phyloP scores from a whole-genome alignment of 768 basidiomycete genomes.

The Kwoniella shandongensis region DNA sequence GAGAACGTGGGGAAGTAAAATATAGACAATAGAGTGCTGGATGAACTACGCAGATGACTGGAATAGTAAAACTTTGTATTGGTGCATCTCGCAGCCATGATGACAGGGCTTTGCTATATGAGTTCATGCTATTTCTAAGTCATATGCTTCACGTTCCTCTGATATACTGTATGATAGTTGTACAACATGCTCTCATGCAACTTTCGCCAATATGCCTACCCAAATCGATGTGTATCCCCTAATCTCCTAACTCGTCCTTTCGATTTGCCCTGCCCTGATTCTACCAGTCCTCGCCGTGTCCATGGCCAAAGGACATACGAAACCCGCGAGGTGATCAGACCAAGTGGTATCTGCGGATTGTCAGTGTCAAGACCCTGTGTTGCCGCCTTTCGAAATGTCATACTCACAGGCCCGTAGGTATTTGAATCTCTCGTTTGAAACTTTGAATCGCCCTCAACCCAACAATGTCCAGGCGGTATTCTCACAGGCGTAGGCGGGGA shows the following conservation, averaged over 20 bases:
- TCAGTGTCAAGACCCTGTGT: conserved; percentile 1
- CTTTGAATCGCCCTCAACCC: conserved; percentile 55
- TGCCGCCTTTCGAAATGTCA: not conserved
- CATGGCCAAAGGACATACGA: conserved; percentile 51
- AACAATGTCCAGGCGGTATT: conserved; percentile 53
- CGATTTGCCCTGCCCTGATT: conserved; percentile 31
- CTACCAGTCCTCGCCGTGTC: conserved; percentile 38
- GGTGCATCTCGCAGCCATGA: too few species aligned
- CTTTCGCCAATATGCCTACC: too few species aligned
- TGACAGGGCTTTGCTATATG: too few species aligned
- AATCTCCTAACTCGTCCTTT: conserved; percentile 41
- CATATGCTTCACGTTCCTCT: too few species aligned
- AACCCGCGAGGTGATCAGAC: conserved; percentile 49
- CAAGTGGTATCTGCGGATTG: conserved; percentile 44
- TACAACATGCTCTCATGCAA: too few species aligned
- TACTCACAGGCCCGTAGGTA: conserved; percentile 53
- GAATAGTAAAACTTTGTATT: not conserved
- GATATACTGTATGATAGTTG: too few species aligned
- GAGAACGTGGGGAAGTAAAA: conserved; percentile 12
- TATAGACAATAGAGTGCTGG: too few species aligned
- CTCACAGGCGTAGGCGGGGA: conserved; percentile 47
- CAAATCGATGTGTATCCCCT: conserved; percentile 1
- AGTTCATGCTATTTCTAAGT: too few species aligned
- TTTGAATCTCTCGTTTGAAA: conserved; percentile 52
- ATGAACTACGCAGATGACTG: too few species aligned